Base-by-base conservation (phyloP, 371 early-diverging fungal genomes). In the Coemansia sp. region DNA sequence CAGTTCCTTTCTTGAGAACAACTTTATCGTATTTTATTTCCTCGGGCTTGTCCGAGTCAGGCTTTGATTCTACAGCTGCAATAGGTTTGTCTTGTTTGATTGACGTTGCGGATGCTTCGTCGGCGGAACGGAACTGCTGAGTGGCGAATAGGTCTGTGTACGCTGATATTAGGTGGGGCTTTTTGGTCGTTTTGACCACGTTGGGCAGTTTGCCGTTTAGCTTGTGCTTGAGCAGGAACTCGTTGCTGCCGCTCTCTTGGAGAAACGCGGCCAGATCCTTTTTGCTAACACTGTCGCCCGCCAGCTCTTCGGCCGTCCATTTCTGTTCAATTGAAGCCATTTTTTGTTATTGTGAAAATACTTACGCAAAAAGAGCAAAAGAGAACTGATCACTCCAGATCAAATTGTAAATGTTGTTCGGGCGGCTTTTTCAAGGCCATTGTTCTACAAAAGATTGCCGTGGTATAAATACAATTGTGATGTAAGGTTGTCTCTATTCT, bases 231-330 rank as follows among this genome's bases (percentile, higher is more conserved):
- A 83, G 63, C 18, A 86, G 80, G 62, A 86, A 86, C 66, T 81
- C 65, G 59, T 75, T 84, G 55, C 64, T 82, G 50, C 84, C 87
- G 52, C 72, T 81, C 42, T 82, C 82, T 39, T 88, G 89, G 47
- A 89, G 69, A 68, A 81, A 88, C 20, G 78, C 70, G 28, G 86
- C 82, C 33, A 89, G 80, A 52, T 87, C 88, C 81, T 88, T 88
- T 72, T 88, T 88, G 72, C 86, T 84, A 53, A 89, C 85, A 48
- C 69, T 75, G 62, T 89, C 87, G 18, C 85, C 79, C 28, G 64
- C 79, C 39, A 88, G 75, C 68, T 89, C 82, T 57, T 82, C 88
- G 51, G 50, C 75, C 23, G 86, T 86, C 89, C 89, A 89, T 55
- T 79, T 81, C 53, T 80, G 80, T 18, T 79, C 79, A 58, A 81